Base-by-base conservation (phyloP, 768 basidiomycete genomes). In the Tricholoma terreum region DNA sequence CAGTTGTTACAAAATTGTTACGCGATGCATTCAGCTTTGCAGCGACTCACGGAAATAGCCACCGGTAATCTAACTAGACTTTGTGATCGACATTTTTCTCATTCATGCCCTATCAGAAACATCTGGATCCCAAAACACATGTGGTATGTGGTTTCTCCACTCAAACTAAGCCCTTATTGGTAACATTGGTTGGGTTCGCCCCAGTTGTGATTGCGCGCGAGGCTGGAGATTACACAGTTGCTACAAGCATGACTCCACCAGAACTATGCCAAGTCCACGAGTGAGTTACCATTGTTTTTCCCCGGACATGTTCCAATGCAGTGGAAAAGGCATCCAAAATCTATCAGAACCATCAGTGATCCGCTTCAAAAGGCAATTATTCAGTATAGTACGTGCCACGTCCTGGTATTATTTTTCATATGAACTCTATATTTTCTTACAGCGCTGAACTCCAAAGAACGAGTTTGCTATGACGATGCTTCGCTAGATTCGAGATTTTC, bases 381-480 rank as follows among this genome's bases (percentile, higher is more conserved):
- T 50, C 81, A 85, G 54, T 80, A 87, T 62, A 80, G 87, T 88
- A 24, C 40, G 82, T 72, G 4, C 30, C 9, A 6, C 12, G 17
- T 4, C 11, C n/a, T 22, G 30, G 4, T 19, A 31, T 14, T n/a
- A 33, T 15, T 15, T 48, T 14, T 9, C 33, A n/a, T 38, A 30
- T 43, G n/a, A 45, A 48, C 42, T 56, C 54, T 50, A 50, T 50
- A 34, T 34, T 42, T 52, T 52, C 15, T 3, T 51, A 8, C 57
- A 88, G 86, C 84, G 38, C 72, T 89, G 40, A 88, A 88, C 65
- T 78, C 83, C 15, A 88, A 87, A 64, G 83, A 85, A 59, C 76
- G 79, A 1, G 71, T 86, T 6, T 83, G 73, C 57, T 81, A 81
- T 59, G 81, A 84, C 38, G 86, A 90, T 67, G 82, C 84, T 30